phyloP scores from a whole-genome alignment of 768 basidiomycete genomes.

The Boletales sp. region DNA sequence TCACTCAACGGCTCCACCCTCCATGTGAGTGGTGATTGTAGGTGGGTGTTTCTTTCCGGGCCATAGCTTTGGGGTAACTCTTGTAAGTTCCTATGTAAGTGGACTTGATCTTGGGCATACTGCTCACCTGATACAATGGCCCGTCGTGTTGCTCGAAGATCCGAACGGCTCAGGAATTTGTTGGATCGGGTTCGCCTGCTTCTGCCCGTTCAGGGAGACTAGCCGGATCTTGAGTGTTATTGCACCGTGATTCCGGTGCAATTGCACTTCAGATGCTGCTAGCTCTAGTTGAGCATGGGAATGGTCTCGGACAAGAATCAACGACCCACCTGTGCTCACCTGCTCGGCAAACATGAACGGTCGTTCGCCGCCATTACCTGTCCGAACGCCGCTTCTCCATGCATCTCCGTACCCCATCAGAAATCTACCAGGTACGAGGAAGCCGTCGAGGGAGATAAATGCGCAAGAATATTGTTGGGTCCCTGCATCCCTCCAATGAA shows the following conservation, averaged over 20 bases:
- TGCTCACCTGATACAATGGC: conserved; percentile 44
- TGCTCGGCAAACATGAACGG: conserved; percentile 59
- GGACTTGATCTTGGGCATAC: background rate
- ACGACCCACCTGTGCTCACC: conserved; percentile 34
- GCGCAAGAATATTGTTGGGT: conserved; percentile 50
- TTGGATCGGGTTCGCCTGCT: conserved; percentile 41
- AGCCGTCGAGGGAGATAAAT: conserved; percentile 62
- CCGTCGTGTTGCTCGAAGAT: conserved; percentile 27
- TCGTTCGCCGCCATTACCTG: conserved; percentile 46
- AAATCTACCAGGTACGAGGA: conserved; percentile 59
- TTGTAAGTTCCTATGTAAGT: background rate
- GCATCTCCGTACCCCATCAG: conserved; percentile 53
- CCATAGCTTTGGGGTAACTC: conserved; percentile 41
- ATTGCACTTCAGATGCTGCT: conserved; percentile 17
- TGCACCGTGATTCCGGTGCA: conserved; percentile 32
- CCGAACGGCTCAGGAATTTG: conserved; percentile 34
- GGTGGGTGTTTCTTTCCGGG: conserved; percentile 33
- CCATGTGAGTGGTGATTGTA: conserved; percentile 53
- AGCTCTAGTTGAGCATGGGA: background rate
- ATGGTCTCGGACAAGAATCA: background rate
- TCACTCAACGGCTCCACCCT: conserved; percentile 45
- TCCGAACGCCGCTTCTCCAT: conserved; percentile 50
- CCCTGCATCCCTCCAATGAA: conserved; percentile 65
- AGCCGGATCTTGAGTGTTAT: conserved; percentile 49
- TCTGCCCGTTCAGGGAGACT: conserved; percentile 27